Base-by-base conservation (phyloP, 768 basidiomycete species). In the Tylopilus rubrobrunneus region DNA sequence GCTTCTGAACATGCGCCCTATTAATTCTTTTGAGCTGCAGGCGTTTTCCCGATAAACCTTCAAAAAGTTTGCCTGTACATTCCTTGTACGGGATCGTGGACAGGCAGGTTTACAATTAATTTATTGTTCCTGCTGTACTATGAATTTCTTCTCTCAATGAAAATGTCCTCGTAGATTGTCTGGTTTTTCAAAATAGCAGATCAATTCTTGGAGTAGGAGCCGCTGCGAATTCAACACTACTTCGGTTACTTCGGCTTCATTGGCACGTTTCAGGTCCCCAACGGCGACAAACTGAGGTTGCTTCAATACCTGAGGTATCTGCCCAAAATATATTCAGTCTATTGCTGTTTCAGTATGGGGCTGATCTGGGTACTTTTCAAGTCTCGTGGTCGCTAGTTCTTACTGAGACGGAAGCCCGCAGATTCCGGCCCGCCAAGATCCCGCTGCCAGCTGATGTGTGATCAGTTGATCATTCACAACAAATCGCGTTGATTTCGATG, bases 61-160 rank as follows among this genome's bases (percentile, higher is more conserved):
- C 67, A 64, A 69, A 67, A 67, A 60, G 34, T 46, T 37, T 68
- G 29, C 59, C 58, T 70, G 68, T 66, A 71, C 68, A 61, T 62
- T 55, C 57, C 48, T 64, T 48, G 66, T 67, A 66, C 68, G 56
- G 65, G 61, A 52, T 45, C 54, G 62, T 59, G 62, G 60, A 64
- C 63, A 73, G 74, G 73, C 74, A 73, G 74, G 73, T 74, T 70
- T 61, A 70, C 58, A 54, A 56, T 58, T 56, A 65, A 70, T 59
- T 65, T 63, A 57, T 59, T 56, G 59, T 62, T 59, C 59, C 56
- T 62, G 62, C 61, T 65, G 62, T 69, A 59, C 56, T 57, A 59
- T 53, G 62, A 62, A 45, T 52, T 67, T 57, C 53, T 62, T 52
- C 53, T 68, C 71, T 74, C 64, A 69, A 67, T 66, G 56, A 72